Conservation (phyloP, 1,284 basidiomycete species). For the Cryptococcus sp. region DNA sequence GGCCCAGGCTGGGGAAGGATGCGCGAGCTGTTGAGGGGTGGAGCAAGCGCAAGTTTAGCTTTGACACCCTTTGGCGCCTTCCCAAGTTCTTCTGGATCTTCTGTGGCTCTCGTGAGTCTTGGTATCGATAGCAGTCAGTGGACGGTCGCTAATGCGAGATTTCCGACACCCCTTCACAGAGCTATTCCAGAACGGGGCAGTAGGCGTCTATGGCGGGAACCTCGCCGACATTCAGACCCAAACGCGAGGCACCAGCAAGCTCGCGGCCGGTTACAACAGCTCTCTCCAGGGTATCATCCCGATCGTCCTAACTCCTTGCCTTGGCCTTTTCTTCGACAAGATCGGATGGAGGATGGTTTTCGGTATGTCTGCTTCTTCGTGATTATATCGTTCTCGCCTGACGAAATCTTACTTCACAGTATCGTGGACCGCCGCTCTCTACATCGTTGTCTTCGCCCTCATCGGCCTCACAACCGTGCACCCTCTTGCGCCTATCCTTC, state of each 20-base stretch:
- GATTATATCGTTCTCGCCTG: too few relatives aligned
- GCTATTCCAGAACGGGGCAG: constrained; percentile 46
- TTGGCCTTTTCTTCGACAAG: constrained; percentile 44
- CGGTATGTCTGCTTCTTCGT: constrained; percentile 14
- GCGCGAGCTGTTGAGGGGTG: constrained; percentile 24
- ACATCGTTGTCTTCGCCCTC: constrained; percentile 49
- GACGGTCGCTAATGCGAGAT: too few relatives aligned
- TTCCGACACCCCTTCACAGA: constrained; percentile 17
- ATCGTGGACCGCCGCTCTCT: constrained; percentile 41
- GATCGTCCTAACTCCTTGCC: constrained; percentile 49
- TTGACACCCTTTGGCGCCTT: constrained; percentile 19
- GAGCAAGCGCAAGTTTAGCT: constrained; percentile 17
- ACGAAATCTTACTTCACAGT: constrained; percentile 8
- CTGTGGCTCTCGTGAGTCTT: constrained; percentile 26
- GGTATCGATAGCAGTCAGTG: not conserved
- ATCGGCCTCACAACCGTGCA: constrained; percentile 50
- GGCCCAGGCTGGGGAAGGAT: constrained; percentile 28
- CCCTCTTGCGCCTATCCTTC: constrained; percentile 46
- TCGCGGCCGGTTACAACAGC: constrained; percentile 51
- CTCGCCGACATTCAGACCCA: constrained; percentile 50
- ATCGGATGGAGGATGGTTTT: constrained; percentile 44
- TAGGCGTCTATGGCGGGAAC: constrained; percentile 49
- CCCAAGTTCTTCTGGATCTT: constrained; percentile 44
- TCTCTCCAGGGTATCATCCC: constrained; percentile 50
- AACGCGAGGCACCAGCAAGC: constrained; percentile 46